Evolutionary conservation across 2,329 filamentous ascomycete genomes (phyloP).

Genomic region (Fonsecaea nubica): DNA sequence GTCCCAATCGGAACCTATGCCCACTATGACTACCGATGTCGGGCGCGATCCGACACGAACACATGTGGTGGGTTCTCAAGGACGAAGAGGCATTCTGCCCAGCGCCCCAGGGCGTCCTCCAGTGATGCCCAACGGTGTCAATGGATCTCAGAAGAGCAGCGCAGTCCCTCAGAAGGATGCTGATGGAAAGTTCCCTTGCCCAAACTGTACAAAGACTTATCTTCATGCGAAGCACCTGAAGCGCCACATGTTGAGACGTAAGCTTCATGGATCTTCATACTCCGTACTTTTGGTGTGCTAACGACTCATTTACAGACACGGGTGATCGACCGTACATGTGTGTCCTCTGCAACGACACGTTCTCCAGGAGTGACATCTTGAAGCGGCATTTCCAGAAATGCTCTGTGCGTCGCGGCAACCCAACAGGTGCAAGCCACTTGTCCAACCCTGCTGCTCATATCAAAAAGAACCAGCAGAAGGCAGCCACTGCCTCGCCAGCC

Average conservation of each 20-base stretch:
- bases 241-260: constrained; percentile 92
- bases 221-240: constrained; percentile 97
- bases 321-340: constrained; percentile 98
- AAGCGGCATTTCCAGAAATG: constrained; percentile 99
- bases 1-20: constrained; percentile 50
- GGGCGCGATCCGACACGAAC: constrained; percentile 61
- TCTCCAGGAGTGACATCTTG: constrained; percentile 95
- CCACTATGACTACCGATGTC: constrained; percentile 49
- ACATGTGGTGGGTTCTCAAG: constrained; percentile 94
- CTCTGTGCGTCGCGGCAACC: constrained; percentile 93
- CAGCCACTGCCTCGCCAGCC: constrained; percentile 35
- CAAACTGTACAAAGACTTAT: constrained; percentile 98
- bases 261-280: constrained; percentile 52
- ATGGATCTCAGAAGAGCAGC: constrained; percentile 74
- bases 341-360: constrained; percentile 95
- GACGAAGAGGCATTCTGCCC: constrained; percentile 86
- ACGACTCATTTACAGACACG: constrained; percentile 70
- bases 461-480: constrained; percentile 67
- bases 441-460: constrained; percentile 90
- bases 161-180: constrained; percentile 93
- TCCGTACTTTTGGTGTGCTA: constrained; percentile 42
- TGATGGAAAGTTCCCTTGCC: constrained; percentile 97
- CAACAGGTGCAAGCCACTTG: constrained; percentile 90
- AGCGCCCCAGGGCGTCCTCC: constrained; percentile 86
- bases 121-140: constrained; percentile 68